Evolutionary conservation across 805 yeast species (phyloP).

Genomic region (Candida rishiriensis): DNA sequence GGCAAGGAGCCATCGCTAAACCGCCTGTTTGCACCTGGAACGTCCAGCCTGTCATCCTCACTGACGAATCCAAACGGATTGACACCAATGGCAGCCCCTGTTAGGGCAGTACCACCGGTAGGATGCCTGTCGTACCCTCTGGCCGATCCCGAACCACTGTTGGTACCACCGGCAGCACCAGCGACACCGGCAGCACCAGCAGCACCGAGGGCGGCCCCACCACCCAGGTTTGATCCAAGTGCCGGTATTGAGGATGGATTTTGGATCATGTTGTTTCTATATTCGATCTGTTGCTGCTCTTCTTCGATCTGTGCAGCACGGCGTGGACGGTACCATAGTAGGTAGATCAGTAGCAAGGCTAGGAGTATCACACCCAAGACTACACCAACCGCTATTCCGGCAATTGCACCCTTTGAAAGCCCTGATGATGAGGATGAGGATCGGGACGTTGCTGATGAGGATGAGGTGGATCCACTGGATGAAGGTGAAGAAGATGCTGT

Average conservation of each 20-base stretch:
- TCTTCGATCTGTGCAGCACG: conserved; percentile 19
- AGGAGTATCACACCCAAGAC: conserved; percentile 22
- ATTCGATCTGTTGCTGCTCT: conserved; percentile 11
- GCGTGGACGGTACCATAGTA: conserved; percentile 20
- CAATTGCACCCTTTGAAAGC: conserved; percentile 30
- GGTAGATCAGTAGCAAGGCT: conserved; percentile 12
- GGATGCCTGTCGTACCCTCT: too few species aligned
- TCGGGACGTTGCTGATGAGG: conserved; percentile 8
- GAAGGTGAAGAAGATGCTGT: neutral
- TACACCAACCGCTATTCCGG: conserved; percentile 32
- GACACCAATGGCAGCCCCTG: conserved; percentile 6
- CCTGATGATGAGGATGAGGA: conserved; percentile 4
- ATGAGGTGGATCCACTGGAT: conserved; percentile 1
- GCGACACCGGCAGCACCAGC: conserved; percentile 3
- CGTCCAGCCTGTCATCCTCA: conserved; percentile 19
- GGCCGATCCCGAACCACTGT: neutral
- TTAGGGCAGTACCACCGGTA: too few species aligned
- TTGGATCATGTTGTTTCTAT: conserved; percentile 3
- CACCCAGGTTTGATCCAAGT: neutral
- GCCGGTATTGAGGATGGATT: conserved; percentile 8
- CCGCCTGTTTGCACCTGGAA: conserved; percentile 25
- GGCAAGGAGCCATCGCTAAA: conserved; percentile 33
- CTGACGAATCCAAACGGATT: conserved; percentile 20
- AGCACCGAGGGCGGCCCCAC: neutral
- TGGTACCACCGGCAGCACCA: conserved; percentile 5